Conservation (phyloP, 345 rosid genomes). For the Bruguiera gymnorhiza region DNA sequence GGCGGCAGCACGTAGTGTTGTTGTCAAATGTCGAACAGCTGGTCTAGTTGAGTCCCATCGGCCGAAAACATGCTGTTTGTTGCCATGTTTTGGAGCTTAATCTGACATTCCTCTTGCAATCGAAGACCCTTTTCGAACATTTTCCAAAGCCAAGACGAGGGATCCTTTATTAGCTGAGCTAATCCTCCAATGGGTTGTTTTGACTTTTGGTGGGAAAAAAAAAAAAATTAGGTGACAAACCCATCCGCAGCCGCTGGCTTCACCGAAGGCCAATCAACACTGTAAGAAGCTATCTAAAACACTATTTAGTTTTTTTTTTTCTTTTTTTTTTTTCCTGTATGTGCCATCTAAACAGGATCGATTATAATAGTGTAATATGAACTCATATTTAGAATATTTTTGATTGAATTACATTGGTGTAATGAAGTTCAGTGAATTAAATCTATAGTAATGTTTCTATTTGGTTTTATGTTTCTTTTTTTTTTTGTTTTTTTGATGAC, state of each 20-base stretch:
- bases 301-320: background rate
- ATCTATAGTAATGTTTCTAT: no score
- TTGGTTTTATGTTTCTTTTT: no score
- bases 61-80: background rate
- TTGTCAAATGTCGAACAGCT: background rate
- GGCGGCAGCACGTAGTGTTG: background rate
- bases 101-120: background rate
- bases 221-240: background rate
- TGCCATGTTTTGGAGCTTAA: background rate
- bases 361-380: no score
- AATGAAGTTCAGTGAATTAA: no score
- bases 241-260: background rate
- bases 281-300: background rate
- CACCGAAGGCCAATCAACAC: background rate
- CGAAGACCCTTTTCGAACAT: background rate
- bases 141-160: background rate
- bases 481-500: no score
- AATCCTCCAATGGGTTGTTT: slow-evolving; percentile 1
- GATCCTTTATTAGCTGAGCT: slow-evolving; percentile 14
- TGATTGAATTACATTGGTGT: no score
- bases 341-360: no score
- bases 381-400: no score
- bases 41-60: background rate
- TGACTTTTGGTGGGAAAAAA: background rate
- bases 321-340: no score